Percentiles rank a stretch among this genome's conserved stretches.
phyloP scores from a whole-genome alignment of 2,329 filamentous ascomycete genomes.

The Pyricularia sp. region DNA sequence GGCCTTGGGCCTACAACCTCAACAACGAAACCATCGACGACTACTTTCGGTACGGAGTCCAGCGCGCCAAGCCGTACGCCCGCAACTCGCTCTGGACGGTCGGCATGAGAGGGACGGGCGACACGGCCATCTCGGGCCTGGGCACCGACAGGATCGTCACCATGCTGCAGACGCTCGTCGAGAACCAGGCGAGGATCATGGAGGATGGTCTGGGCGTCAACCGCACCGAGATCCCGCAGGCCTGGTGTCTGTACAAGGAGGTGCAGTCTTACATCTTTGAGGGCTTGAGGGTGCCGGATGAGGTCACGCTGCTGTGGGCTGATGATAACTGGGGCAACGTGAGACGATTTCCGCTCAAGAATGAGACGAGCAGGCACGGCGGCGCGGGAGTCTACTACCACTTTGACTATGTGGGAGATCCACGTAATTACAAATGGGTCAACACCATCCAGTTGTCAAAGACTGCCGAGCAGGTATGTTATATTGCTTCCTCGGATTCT shows the following conservation, averaged over 20 bases:
- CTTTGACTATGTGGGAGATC: conserved; percentile 37
- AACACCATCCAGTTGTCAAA: conserved; percentile 51
- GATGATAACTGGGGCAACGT: conserved; percentile 61
- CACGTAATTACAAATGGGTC: conserved; percentile 43
- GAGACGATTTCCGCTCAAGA: conserved; percentile 43
- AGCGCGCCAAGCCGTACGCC: conserved; percentile 52
- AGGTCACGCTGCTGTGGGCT: conserved; percentile 54
- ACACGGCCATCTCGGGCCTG: conserved; percentile 44
- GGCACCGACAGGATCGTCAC: conserved; percentile 41
- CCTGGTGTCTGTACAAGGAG: conserved; percentile 66
- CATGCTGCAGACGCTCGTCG: conserved; percentile 47
- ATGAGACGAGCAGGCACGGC: conserved; percentile 45
- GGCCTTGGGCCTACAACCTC: conserved; percentile 55
- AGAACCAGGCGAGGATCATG: conserved; percentile 45
- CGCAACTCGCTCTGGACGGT: conserved; percentile 52
- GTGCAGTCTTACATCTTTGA: conserved; percentile 56
- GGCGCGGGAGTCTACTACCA: conserved; percentile 56
- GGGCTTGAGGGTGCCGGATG: conserved; percentile 49
- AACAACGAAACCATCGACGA: conserved; percentile 56
- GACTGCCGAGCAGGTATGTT: conserved; percentile 34
- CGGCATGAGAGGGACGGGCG: conserved; percentile 58
- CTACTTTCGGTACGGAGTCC: conserved; percentile 55
- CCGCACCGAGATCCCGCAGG: conserved; percentile 44
- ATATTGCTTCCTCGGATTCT: not conserved
- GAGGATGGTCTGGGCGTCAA: conserved; percentile 37